These are phyloP conservation scores for Metroxylon sagu DNA, from an alignment of 176 grass and related monocot species.

Conservation along the genomic window DNA sequence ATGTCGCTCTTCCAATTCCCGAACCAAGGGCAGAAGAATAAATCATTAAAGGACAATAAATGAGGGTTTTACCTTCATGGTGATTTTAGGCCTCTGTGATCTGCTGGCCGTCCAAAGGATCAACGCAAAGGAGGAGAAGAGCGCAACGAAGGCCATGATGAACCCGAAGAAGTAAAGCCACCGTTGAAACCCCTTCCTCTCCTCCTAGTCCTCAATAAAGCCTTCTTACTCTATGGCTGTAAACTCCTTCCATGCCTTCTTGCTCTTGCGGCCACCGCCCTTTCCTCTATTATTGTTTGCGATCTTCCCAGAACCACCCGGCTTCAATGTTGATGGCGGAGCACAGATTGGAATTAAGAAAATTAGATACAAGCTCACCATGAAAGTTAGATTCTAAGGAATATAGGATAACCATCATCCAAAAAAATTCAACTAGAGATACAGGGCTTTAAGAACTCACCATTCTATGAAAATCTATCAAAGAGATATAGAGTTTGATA, in stretches of 20 bases:
- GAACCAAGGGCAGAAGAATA: no score
- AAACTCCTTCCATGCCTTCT: slow-evolving; percentile 63
- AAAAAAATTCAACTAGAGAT: no score
- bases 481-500: no score
- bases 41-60: neutral
- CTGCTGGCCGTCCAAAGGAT: slow-evolving; percentile 90
- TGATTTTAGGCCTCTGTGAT: slow-evolving; percentile 70
- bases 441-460: no score
- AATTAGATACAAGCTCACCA: no score
- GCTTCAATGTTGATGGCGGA: no score
- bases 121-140: slow-evolving; percentile 94
- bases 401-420: no score
- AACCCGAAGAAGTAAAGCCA: slow-evolving; percentile 61
- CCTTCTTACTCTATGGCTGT: slow-evolving; percentile 76
- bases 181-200: slow-evolving; percentile 31
- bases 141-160: slow-evolving; percentile 34
- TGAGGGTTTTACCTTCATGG: slow-evolving; percentile 37
- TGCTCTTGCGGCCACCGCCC: neutral
- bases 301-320: slow-evolving; percentile 22
- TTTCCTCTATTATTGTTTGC: neutral
- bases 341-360: no score
- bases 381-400: no score
- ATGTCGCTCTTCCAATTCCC: no score
- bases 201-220: slow-evolving; percentile 39
- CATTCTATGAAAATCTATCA: no score